phyloP scores from a whole-genome alignment of 768 basidiomycete genomes.

The Tricholoma terreum region DNA sequence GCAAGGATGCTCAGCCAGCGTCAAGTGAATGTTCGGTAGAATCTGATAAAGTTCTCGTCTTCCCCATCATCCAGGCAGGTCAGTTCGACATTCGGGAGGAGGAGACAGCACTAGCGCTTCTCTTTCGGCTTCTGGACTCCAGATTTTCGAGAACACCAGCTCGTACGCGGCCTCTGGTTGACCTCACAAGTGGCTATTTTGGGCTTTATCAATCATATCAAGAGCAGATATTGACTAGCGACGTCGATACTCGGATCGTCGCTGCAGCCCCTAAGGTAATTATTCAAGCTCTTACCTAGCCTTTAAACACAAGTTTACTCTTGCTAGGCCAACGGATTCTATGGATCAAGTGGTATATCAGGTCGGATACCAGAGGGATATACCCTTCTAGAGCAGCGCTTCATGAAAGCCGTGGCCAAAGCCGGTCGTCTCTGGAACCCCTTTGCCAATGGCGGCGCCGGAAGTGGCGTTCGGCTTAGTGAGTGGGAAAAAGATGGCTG shows the following conservation, averaged over 20 bases:
- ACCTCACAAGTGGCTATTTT: slow-evolving; percentile 96
- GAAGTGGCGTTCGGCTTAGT: slow-evolving; percentile 60
- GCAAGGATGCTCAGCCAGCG: neutral
- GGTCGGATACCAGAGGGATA: slow-evolving; percentile 95
- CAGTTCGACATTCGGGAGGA: slow-evolving; percentile 87
- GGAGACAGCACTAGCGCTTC: slow-evolving; percentile 54
- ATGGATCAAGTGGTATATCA: slow-evolving; percentile 83
- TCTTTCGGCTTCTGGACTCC: slow-evolving; percentile 41
- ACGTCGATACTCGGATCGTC: slow-evolving; percentile 66
- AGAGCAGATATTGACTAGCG: slow-evolving; percentile 56
- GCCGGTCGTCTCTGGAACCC: slow-evolving; percentile 42
- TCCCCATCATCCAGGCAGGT: slow-evolving; percentile 88
- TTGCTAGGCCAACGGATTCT: slow-evolving; percentile 91
- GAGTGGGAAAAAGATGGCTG: slow-evolving; percentile 91
- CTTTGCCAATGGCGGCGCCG: slow-evolving; percentile 18
- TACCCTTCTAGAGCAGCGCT: slow-evolving; percentile 80
- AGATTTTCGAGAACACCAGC: slow-evolving; percentile 17
- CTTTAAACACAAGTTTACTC: neutral
- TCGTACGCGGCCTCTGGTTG: slow-evolving; percentile 45
- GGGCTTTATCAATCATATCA: slow-evolving; percentile 82
- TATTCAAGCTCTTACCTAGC: neutral
- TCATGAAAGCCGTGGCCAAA: slow-evolving; percentile 62
- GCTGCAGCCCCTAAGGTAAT: slow-evolving; percentile 84
- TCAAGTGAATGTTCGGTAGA: slow-evolving; percentile 19
- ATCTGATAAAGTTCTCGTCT: slow-evolving; percentile 46